Evolutionary conservation across 2,329 filamentous ascomycete species (phyloP), one percentile per base, ranked within the genome.

Genomic region (Clonostachys sp.): DNA sequence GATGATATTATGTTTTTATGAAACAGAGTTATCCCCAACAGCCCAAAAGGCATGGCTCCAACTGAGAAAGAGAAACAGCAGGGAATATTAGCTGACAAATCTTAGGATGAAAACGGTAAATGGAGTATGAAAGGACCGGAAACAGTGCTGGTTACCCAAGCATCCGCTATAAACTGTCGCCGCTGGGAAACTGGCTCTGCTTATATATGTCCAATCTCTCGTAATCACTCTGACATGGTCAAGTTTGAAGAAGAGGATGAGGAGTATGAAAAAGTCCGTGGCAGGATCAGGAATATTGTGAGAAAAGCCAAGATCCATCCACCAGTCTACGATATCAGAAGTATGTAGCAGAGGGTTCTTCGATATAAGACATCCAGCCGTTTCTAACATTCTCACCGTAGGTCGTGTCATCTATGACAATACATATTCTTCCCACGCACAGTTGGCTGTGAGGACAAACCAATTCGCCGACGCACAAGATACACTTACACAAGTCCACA

Each of bases 1-100:
- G 12, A 51, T 58, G 46, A 39, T 59, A 12, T 41, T 56, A 30
- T 60, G 53, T 45, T 61, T 58, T 45, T 59, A 57, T 41, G 57
- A 61, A 46, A 61, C 58, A 3, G 16, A 48, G 12, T 17, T 47
- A 39, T 61, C 57, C 18, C 57, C 50, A 12, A 59, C 58, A 14
- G 57, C 58, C 50, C 42, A 48, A 42, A 24, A 50, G 45, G 54
- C 51, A 50, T 42, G 40, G 41, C 6, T 16, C 20, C 20, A 16
- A 33, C 34, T 34, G 24, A n/a, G 8, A 30, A 17, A 12, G 14
- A 30, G 38, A 14, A 17, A 16, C 16, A 18, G n/a, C n/a, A 47
- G 44, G 39, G 20, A 38, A 40, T 4, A 40, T 40, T n/a, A 41
- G 10, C 16, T 18, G 20, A 45, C 42, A n/a, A 38, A 42, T 34